phyloP scores from a whole-genome alignment of 2,329 filamentous ascomycete species.

The Leptographium lundbergii region DNA sequence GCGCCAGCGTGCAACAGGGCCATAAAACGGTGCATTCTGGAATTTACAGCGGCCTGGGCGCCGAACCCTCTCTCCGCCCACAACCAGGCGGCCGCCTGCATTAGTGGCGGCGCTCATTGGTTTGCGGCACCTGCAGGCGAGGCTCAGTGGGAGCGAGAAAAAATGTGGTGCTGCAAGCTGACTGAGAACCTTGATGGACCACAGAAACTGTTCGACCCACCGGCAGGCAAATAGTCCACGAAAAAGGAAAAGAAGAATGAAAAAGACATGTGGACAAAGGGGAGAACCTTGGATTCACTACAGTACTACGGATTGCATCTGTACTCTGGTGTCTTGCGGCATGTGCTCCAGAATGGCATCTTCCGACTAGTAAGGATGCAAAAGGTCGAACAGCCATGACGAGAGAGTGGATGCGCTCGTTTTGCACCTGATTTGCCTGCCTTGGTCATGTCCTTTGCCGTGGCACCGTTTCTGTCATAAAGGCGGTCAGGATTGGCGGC shows the following conservation, averaged over 20 bases:
- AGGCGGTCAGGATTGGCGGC: no score
- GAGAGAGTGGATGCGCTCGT: no score
- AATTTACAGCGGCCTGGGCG: neutral
- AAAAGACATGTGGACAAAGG: no score
- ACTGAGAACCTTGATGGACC: conserved; percentile 1
- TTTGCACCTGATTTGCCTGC: no score
- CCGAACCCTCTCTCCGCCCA: neutral
- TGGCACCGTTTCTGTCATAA: no score
- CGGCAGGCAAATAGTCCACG: neutral
- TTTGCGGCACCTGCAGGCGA: neutral
- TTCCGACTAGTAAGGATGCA: no score
- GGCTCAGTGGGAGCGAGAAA: neutral
- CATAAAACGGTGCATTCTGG: neutral
- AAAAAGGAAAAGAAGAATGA: neutral
- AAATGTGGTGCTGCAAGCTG: neutral
- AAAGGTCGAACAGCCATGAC: no score
- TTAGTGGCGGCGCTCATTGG: neutral
- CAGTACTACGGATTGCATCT: no score
- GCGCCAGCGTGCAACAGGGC: neutral
- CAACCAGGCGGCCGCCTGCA: neutral
- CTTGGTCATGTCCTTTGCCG: no score
- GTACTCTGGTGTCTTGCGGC: no score
- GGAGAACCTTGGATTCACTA: no score
- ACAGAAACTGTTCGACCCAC: neutral
- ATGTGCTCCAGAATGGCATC: no score